These are phyloP conservation scores for Vitis rotundifolia DNA, from an alignment of 164 flowering plant species.

Conservation along the genomic window DNA sequence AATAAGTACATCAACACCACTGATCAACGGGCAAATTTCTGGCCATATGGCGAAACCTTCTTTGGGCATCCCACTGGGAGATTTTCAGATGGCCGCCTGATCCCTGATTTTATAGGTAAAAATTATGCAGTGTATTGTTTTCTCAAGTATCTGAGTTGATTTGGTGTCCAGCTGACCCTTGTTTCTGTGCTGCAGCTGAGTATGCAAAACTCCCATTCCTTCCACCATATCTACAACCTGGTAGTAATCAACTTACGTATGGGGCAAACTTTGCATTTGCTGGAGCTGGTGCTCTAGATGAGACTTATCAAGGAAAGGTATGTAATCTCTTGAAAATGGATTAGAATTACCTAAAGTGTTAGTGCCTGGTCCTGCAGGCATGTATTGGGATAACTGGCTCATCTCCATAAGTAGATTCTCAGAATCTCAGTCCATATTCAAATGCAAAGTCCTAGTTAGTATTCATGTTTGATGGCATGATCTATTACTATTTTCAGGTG, in stretches of 20 bases:
- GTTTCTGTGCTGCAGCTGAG: conserved; percentile 26
- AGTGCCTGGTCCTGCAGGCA: too few relatives aligned
- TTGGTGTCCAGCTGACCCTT: too few relatives aligned
- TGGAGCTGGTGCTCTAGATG: conserved; percentile 36
- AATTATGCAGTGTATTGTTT: too few relatives aligned
- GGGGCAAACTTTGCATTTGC: conserved; percentile 45
- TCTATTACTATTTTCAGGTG: neutral
- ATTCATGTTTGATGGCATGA: too few relatives aligned
- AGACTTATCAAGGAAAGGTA: conserved; percentile 26
- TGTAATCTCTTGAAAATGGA: too few relatives aligned
- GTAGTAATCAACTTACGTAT: neutral
- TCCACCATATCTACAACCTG: conserved; percentile 21
- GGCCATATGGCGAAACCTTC: conserved; percentile 45
- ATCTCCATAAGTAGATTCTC: too few relatives aligned
- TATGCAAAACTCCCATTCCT: conserved; percentile 27
- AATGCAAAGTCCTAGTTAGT: too few relatives aligned
- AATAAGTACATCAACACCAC: conserved; percentile 45
- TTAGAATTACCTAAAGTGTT: too few relatives aligned
- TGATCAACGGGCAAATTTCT: conserved; percentile 31
- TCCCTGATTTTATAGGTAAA: conserved; percentile 50
- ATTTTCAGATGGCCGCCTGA: conserved; percentile 45
- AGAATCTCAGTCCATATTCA: too few relatives aligned
- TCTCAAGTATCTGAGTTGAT: too few relatives aligned
- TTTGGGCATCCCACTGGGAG: conserved; percentile 46
- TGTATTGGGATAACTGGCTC: too few relatives aligned